A percentile compares a stretch with the other conserved stretches of the same genome.
Evolutionary conservation across 169 alveolate species (phyloP).

Genomic region (Babesia gibsoni): DNA sequence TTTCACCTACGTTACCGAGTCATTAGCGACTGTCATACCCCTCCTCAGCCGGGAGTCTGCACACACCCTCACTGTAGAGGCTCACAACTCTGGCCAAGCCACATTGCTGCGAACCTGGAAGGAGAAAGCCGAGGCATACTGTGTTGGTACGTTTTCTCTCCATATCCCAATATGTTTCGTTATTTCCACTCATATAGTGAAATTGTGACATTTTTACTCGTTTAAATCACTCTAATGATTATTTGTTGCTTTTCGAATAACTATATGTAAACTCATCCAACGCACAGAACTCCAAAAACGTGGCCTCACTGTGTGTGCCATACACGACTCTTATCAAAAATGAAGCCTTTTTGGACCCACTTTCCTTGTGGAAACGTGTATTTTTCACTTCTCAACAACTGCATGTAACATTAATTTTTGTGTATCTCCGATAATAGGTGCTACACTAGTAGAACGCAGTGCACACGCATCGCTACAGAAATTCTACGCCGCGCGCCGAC

Average conservation of each 20-base stretch:
- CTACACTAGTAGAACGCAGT: neutral
- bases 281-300: conserved; percentile 45
- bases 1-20: conserved; percentile 76
- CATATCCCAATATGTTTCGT: neutral
- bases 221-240: too few species aligned
- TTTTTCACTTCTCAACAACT: too few species aligned
- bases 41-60: conserved; percentile 76
- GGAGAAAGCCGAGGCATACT: conserved; percentile 70
- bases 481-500: neutral
- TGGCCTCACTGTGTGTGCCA: conserved; percentile 52
- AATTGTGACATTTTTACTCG: neutral
- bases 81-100: conserved; percentile 81
- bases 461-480: conserved; percentile 4
- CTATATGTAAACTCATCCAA: neutral
- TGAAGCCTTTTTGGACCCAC: neutral
- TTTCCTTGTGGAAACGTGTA: neutral
- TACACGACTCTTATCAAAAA: conserved; percentile 13
- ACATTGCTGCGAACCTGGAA: conserved; percentile 75
- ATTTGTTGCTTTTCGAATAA: neutral
- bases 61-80: conserved; percentile 78
- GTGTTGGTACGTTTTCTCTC: conserved; percentile 29
- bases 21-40: conserved; percentile 70
- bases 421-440: neutral
- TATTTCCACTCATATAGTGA: neutral
- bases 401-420: too few species aligned